phyloP scores from a whole-genome alignment of 768 basidiomycete genomes.

The Tulasnella sp. region DNA sequence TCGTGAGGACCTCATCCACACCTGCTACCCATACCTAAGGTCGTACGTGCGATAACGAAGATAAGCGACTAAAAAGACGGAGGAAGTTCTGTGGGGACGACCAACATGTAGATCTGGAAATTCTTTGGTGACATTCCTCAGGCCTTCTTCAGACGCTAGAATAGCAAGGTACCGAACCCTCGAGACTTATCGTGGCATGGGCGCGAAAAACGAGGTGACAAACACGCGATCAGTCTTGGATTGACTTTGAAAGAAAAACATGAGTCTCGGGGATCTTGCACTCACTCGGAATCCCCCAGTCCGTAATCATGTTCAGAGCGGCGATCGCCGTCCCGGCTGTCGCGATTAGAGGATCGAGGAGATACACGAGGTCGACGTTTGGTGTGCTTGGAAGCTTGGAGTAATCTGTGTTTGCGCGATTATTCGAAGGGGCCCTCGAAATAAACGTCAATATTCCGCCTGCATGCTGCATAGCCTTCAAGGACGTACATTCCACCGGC shows the following conservation, averaged over 20 bases:
- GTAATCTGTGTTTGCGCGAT: constrained; percentile 49
- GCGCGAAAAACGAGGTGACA: not conserved
- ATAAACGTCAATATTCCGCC: not conserved
- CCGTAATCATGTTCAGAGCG: constrained; percentile 72
- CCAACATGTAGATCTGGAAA: constrained; percentile 73
- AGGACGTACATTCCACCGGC: constrained; percentile 70
- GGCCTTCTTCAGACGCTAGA: constrained; percentile 64
- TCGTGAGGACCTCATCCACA: constrained; percentile 60
- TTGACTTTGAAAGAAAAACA: no score
- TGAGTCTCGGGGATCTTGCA: not conserved
- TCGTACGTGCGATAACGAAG: not conserved
- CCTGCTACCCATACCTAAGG: constrained; percentile 79
- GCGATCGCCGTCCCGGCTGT: constrained; percentile 89
- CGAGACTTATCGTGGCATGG: constrained; percentile 31
- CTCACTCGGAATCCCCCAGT: constrained; percentile 69
- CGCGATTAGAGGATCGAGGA: constrained; percentile 87
- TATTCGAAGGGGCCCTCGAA: not conserved
- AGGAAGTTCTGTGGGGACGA: not conserved
- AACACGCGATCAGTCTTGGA: not conserved
- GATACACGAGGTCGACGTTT: constrained; percentile 70
- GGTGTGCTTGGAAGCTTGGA: constrained; percentile 73
- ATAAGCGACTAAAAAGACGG: not conserved
- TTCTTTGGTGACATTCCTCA: constrained; percentile 48
- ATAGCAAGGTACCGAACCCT: constrained; percentile 76
- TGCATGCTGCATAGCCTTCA: not conserved